phyloP scores from a whole-genome alignment of 306 rosid genomes.

The Comarum palustre region DNA sequence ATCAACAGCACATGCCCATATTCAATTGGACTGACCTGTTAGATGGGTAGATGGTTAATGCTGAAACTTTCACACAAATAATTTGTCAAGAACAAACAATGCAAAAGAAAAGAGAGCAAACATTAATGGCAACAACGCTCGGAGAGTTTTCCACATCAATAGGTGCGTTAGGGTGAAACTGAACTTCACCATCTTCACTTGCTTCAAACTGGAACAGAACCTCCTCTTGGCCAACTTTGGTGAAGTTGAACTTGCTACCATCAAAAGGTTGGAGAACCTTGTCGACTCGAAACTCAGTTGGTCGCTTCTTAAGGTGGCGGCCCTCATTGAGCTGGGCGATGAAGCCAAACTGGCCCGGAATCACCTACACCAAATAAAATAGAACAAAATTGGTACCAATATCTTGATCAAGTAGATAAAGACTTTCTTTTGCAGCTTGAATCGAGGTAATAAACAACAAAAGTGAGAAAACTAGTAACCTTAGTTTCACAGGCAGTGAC shows the following conservation, averaged over 20 bases:
- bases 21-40: slow-evolving; percentile 96
- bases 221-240: slow-evolving; percentile 95
- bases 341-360: slow-evolving; percentile 80
- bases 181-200: slow-evolving; percentile 63
- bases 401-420: not conserved
- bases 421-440: not conserved
- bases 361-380: slow-evolving; percentile 50
- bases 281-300: slow-evolving; percentile 87
- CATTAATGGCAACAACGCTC: slow-evolving; percentile 84
- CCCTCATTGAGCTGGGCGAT: slow-evolving; percentile 96
- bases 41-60: slow-evolving; percentile 14
- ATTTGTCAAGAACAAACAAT: not conserved
- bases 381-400: slow-evolving; percentile 13
- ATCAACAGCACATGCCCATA: slow-evolving; percentile 90
- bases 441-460: not conserved
- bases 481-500: slow-evolving; percentile 93
- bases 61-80: slow-evolving; percentile 1
- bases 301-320: slow-evolving; percentile 94
- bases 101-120: slow-evolving; percentile 27
- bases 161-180: slow-evolving; percentile 69
- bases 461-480: slow-evolving; percentile 28
- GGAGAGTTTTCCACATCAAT: slow-evolving; percentile 75
- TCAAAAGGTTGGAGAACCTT: slow-evolving; percentile 94
- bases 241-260: slow-evolving; percentile 80
- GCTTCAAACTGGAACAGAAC: slow-evolving; percentile 77